Evolutionary conservation across 176 grass and related monocot genomes (phyloP).

Genomic region (Poa annua): DNA sequence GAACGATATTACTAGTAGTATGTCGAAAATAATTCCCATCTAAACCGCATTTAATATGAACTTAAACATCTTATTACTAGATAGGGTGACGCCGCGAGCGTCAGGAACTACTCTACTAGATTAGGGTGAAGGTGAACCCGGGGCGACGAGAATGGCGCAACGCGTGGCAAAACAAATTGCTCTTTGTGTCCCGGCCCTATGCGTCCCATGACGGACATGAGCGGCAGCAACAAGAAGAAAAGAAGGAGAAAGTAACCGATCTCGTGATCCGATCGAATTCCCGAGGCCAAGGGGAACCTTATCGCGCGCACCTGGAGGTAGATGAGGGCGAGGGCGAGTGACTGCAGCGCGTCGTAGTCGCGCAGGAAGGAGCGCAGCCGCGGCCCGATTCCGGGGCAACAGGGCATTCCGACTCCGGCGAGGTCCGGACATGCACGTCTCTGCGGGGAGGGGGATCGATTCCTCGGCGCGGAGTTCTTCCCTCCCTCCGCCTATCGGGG

Average conservation of each 20-base stretch:
- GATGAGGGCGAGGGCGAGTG: slow-evolving; percentile 78
- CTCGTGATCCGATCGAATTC: slow-evolving; percentile 11
- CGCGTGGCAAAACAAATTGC: background rate
- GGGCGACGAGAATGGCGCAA: background rate
- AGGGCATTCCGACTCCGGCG: slow-evolving; percentile 60
- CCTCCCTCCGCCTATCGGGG: background rate
- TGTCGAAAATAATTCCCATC: background rate
- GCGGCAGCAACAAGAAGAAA: background rate
- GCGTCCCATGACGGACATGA: background rate
- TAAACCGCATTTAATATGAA: slow-evolving; percentile 16
- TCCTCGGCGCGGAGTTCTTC: background rate
- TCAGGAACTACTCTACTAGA: background rate
- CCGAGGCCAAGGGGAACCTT: background rate
- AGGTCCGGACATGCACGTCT: slow-evolving; percentile 34
- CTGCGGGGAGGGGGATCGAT: background rate
- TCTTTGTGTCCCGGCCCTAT: background rate
- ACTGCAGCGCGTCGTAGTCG: slow-evolving; percentile 93
- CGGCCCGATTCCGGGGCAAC: slow-evolving; percentile 59
- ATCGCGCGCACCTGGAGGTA: slow-evolving; percentile 77
- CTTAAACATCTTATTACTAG: background rate
- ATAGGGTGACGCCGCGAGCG: background rate
- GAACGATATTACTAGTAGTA: background rate
- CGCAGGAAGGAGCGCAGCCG: slow-evolving; percentile 83
- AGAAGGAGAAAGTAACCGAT: background rate
- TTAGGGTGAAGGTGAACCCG: background rate